phyloP scores from a whole-genome alignment of 1,284 basidiomycete species.

The Marasmius fiardii region DNA sequence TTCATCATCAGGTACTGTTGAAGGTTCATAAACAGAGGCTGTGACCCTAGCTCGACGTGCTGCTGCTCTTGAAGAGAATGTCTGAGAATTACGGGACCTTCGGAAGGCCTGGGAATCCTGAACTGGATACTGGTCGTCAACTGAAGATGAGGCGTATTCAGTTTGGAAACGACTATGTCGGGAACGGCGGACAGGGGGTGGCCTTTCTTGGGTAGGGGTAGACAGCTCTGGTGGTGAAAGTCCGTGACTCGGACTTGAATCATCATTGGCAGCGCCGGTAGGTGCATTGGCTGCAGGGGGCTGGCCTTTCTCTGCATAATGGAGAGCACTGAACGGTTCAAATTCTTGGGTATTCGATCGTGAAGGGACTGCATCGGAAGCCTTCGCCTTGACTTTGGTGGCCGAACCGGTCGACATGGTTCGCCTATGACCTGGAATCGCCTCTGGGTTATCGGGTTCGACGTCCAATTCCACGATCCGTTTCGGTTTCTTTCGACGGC shows the following conservation, averaged over 20 bases:
- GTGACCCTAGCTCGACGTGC: conserved; percentile 50
- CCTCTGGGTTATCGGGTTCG: conserved; percentile 27
- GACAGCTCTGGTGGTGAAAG: background rate
- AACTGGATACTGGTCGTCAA: background rate
- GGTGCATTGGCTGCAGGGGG: background rate
- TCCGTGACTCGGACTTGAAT: too few species aligned
- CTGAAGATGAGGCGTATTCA: conserved; percentile 32
- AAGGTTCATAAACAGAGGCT: conserved; percentile 61
- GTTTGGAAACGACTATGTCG: conserved; percentile 35
- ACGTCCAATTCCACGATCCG: conserved; percentile 70
- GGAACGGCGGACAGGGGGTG: conserved; percentile 18
- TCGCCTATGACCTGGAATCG: conserved; percentile 26
- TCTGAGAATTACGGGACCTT: conserved; percentile 22
- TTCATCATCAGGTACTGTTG: conserved; percentile 28
- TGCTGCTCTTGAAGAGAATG: conserved; percentile 34
- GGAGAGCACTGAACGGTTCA: conserved; percentile 23
- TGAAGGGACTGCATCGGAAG: conserved; percentile 13
- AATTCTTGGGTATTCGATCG: conserved; percentile 14
- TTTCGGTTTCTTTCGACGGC: conserved; percentile 56
- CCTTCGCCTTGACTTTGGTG: conserved; percentile 13
- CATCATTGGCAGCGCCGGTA: background rate
- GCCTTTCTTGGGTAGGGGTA: background rate
- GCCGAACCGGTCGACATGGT: conserved; percentile 29
- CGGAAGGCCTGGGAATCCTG: conserved; percentile 6
- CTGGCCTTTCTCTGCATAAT: conserved; percentile 9